Evolutionary conservation across 179 eudicot genomes (phyloP), one percentile per base, ranked within the genome.

Genomic region (Beta corolliflora): DNA sequence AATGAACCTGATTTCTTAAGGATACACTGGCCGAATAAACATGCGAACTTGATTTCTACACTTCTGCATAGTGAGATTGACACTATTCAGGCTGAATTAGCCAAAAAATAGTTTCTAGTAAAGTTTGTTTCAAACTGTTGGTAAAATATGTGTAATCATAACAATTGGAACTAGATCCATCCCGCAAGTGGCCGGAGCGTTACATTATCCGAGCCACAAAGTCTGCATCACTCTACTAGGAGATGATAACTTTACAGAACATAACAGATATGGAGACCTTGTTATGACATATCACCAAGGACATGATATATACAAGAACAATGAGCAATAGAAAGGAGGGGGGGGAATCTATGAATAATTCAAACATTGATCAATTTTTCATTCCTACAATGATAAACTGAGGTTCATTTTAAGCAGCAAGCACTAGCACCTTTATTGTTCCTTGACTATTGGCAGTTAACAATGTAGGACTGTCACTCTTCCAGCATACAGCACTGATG

Each of bases 401-500:
- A 29, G 29, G 46, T 48, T 60, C 8, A 61, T 16, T 81, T 72
- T 56, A 93, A 77, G 93, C 88, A 65, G 96, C 94, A 14, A 93
- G 91, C 41, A 88, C 93, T 52, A 93, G 86, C 76, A 92, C 93
- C 78, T 93, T 93, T 44, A 93, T 93, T 19, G 92, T 92, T 80
- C 97, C 97, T 82, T 87, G 95, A 75, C 97, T 93, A 83, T 93
- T 93, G 61, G 96, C 97, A 72, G 93, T 91, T 77, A 93, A 80
- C 86, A 93, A 80, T 12, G 94, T 93, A 50, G 93, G 93, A 74
- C 96, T 90, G 56, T 90, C 90, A 60, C 90, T 89, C 87, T 90
- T 92, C 97, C 96, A 93, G 83, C 96, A 92, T 36, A 93, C 97
- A 5, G 96, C 93, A 76, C 97, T 93, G 23, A 93, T 93, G 87